A percentile compares a stretch with the other conserved stretches of the same genome.
phyloP scores from a whole-genome alignment of 176 grass and related monocot species.

The Musa beccarii region DNA sequence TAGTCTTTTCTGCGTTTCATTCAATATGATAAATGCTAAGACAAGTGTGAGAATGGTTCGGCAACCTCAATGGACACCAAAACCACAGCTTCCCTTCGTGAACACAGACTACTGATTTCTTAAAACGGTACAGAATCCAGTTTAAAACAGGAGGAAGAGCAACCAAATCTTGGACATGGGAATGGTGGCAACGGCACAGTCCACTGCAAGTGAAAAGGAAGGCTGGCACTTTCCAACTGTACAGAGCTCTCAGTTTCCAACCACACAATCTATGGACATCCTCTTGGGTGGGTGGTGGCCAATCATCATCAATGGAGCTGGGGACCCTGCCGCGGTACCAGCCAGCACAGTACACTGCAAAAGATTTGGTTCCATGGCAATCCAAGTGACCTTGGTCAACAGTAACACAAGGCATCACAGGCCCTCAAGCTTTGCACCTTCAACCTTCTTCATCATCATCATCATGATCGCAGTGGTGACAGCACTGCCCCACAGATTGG shows the following conservation, averaged over 20 bases:
- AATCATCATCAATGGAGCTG: constrained; percentile 28
- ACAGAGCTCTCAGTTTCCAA: constrained; percentile 31
- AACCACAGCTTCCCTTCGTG: background rate
- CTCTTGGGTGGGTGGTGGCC: constrained; percentile 29
- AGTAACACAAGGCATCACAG: constrained; percentile 34
- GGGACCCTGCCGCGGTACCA: constrained; percentile 28
- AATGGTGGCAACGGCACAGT: background rate
- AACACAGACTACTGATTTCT: background rate
- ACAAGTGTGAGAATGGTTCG: background rate
- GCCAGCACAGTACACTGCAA: constrained; percentile 16
- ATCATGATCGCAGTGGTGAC: background rate
- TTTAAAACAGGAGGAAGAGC: background rate
- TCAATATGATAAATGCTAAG: too few species aligned
- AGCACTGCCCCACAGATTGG: background rate
- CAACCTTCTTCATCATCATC: background rate
- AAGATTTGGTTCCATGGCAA: constrained; percentile 37
- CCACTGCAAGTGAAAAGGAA: constrained; percentile 8
- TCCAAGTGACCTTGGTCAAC: constrained; percentile 28
- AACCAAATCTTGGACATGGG: background rate
- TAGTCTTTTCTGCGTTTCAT: too few species aligned
- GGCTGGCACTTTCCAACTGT: constrained; percentile 13
- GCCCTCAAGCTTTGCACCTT: constrained; percentile 20
- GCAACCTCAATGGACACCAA: background rate
- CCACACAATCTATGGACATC: constrained; percentile 30
- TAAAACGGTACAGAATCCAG: background rate